Base-by-base conservation (phyloP, 1,284 basidiomycete species). In the Vanrija sp. region DNA sequence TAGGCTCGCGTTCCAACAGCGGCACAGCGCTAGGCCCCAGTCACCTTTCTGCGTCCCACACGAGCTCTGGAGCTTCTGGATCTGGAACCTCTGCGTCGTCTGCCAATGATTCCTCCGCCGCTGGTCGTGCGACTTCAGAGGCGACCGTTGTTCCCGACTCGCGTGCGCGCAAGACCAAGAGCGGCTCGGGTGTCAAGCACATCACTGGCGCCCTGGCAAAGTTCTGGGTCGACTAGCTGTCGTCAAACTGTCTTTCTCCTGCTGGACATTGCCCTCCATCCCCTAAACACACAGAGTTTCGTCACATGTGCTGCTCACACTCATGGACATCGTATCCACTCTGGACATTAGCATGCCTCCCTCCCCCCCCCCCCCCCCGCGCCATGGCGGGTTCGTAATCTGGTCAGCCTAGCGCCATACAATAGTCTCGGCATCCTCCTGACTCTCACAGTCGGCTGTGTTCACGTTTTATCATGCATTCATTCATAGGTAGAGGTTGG, bases 141-240 rank as follows among this genome's bases (percentile, higher is more conserved):
- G 28, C 46, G 4, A 44, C 40, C 23, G 42, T 39, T 18, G 50
- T 10, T n/a, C 26, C 34, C 23, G 28, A 46, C 18, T 43, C 23
- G 23, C 54, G 34, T 10, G 9, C 64, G 47, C 49, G 55, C 46
- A 70, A 68, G 55, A 34, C 60, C 51, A 72, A 69, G 61, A 64
- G 58, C 42, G 63, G 65, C 39, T 64, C 63, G 50, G 66, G 68
- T 46, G 64, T 72, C 21, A 71, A 68, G 56, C 67, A 72, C 46
- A 42, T 75, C 3, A 64, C 68, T 0, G 64, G 65, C 1, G 66
- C 71, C 1, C 47, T 75, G 6, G 67, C 69, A 2, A 68, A 67
- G 51, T 73, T 75, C 55, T 75, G 73, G 73, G 67, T 70, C 8
- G 73, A 71, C n/a, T 73, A 64, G 44, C 21, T 6, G 34, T 34